A percentile compares a stretch with the other conserved stretches of the same genome.
These are phyloP conservation scores for Cystofilobasidium capitatum DNA, from an alignment of 768 basidiomycete species.

Conservation along the genomic window DNA sequence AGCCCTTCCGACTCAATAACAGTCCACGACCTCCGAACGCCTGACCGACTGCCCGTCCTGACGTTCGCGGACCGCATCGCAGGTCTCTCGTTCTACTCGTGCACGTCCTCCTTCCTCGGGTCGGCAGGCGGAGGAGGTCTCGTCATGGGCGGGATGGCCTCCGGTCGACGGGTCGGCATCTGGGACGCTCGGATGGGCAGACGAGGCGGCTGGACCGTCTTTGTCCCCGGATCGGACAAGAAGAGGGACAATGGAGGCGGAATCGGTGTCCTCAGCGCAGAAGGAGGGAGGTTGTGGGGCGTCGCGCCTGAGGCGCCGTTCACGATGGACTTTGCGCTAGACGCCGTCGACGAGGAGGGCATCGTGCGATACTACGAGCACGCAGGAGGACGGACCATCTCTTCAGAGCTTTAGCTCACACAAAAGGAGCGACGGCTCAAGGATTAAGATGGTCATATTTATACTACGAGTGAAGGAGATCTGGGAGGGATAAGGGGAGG, in stretches of 20 bases:
- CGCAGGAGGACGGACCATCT: neutral
- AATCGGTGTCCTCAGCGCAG: neutral
- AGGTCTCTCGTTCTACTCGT: neutral
- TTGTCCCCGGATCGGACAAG: neutral
- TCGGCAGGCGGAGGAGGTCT: neutral
- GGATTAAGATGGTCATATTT: neutral
- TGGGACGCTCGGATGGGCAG: neutral
- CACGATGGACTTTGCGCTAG: neutral
- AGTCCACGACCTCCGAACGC: neutral
- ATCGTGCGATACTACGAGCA: conserved; percentile 1
- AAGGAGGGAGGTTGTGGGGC: neutral
- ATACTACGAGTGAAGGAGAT: neutral
- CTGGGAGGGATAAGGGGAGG: neutral
- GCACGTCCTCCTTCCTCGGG: neutral
- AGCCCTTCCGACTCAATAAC: neutral
- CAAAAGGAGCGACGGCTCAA: too few relatives aligned
- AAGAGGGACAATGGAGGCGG: neutral
- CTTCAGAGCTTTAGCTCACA: too few relatives aligned
- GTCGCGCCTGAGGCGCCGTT: neutral
- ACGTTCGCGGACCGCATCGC: neutral
- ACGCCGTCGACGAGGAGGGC: neutral
- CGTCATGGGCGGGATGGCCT: neutral
- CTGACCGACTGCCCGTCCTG: neutral
- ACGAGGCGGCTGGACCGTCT: neutral
- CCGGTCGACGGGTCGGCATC: neutral